These are phyloP conservation scores for Paramecium sonneborni DNA, from an alignment of 73 alveolate species.

Conservation along the genomic window DNA sequence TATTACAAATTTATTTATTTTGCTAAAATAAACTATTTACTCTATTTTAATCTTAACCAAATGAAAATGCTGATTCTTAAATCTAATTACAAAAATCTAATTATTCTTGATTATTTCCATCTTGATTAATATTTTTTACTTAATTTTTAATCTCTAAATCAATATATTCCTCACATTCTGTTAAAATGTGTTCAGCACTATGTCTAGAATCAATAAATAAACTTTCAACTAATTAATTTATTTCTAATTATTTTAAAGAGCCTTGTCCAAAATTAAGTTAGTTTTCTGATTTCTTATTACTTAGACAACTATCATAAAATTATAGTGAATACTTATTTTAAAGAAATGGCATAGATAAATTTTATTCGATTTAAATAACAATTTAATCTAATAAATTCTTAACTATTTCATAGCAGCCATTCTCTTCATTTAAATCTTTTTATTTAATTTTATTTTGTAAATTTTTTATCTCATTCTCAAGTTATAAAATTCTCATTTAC, in stretches of 20 bases:
- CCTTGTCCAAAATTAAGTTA: not conserved
- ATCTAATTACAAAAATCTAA: not conserved
- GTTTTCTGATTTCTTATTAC: not conserved
- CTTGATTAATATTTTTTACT: not conserved
- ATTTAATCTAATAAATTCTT: not conserved
- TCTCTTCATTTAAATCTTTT: not conserved
- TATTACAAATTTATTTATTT: not conserved
- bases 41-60: not conserved
- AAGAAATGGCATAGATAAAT: not conserved
- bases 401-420: not conserved
- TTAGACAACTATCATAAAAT: not conserved
- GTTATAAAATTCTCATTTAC: not conserved
- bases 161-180: not conserved
- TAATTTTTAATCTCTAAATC: not conserved
- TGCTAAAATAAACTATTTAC: not conserved
- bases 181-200: not conserved
- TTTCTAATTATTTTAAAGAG: not conserved
- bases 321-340: not conserved
- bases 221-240: not conserved
- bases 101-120: not conserved
- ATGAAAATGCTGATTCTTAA: slow-evolving; percentile 39
- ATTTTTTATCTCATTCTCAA: not conserved
- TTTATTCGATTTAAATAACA: not conserved
- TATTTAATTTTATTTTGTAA: not conserved
- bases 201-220: not conserved